Conservation (phyloP, 768 basidiomycete genomes). For the Dioszegia hungarica region DNA sequence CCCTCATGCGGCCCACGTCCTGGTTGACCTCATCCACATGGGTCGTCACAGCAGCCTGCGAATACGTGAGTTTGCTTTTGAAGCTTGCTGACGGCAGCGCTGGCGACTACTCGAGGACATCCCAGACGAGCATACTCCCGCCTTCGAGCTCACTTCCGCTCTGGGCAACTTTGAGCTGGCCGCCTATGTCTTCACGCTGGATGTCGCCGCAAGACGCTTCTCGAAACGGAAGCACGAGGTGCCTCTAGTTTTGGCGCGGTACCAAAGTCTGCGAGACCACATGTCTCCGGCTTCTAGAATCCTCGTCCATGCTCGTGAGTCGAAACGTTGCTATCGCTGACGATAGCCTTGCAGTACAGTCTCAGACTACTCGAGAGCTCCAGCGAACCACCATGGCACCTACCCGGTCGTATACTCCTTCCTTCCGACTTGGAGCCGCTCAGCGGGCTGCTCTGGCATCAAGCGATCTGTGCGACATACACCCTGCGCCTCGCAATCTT, state of each 20-base stretch:
- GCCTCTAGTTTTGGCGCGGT: not conserved
- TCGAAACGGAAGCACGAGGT: slow-evolving; percentile 3
- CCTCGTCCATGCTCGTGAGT: slow-evolving; percentile 14
- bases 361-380: not conserved
- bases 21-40: slow-evolving; percentile 6
- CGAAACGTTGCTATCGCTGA: not conserved
- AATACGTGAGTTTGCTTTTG: slow-evolving; percentile 7
- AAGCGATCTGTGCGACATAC: not conserved
- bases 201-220: slow-evolving; percentile 12
- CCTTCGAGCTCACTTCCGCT: slow-evolving; percentile 6
- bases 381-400: slow-evolving; percentile 1
- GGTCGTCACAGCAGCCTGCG: slow-evolving; percentile 1
- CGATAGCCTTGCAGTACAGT: slow-evolving; percentile 3
- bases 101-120: slow-evolving; percentile 11
- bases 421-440: not conserved
- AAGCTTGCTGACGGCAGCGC: slow-evolving; percentile 2
- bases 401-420: slow-evolving; percentile 3
- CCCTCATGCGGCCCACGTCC: slow-evolving; percentile 1
- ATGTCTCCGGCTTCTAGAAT: not conserved
- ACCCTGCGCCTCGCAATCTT: slow-evolving; percentile 19
- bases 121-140: not conserved
- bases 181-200: slow-evolving; percentile 14
- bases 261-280: slow-evolving; percentile 1
- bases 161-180: slow-evolving; percentile 21
- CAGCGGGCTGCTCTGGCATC: slow-evolving; percentile 3